Evolutionary conservation across 2,329 filamentous ascomycete genomes (phyloP).

Genomic region (Sporothrix humicola): DNA sequence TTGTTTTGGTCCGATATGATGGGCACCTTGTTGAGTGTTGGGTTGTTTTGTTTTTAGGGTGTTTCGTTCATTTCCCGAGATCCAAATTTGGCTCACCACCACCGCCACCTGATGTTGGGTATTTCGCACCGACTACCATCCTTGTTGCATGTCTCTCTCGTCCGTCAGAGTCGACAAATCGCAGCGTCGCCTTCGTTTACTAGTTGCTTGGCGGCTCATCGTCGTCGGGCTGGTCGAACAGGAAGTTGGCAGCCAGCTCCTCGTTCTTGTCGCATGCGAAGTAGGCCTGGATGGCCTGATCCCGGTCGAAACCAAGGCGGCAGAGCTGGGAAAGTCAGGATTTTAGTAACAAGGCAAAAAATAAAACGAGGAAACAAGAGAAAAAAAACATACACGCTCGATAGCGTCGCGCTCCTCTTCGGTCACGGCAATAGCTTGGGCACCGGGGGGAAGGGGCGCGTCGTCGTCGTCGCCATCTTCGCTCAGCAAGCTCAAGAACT

Average conservation of each 20-base stretch:
- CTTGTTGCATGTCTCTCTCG: background rate
- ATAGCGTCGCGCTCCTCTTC: constrained; percentile 97
- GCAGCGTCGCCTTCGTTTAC: constrained; percentile 3
- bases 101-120: constrained; percentile 27
- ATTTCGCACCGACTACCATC: constrained; percentile 29
- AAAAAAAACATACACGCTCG: constrained; percentile 72
- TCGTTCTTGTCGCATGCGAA: constrained; percentile 99
- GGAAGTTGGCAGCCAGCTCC: constrained; percentile 95
- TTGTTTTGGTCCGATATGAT: too few relatives aligned
- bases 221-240: constrained; percentile 96
- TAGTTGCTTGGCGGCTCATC: constrained; percentile 58
- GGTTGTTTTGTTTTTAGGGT: background rate
- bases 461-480: constrained; percentile 83
- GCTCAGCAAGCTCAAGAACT: constrained; percentile 87
- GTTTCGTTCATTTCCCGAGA: background rate
- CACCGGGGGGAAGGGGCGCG: constrained; percentile 81
- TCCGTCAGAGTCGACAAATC: background rate
- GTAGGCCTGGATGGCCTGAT: constrained; percentile 95
- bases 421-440: constrained; percentile 87
- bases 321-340: constrained; percentile 66
- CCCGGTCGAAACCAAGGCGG: constrained; percentile 88
- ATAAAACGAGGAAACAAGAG: background rate
- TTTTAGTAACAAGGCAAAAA: background rate
- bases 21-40: too few relatives aligned
- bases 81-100: background rate